These are phyloP conservation scores for Scheffersomyces lignosus DNA, from an alignment of 805 yeast genomes.

Conservation along the genomic window DNA sequence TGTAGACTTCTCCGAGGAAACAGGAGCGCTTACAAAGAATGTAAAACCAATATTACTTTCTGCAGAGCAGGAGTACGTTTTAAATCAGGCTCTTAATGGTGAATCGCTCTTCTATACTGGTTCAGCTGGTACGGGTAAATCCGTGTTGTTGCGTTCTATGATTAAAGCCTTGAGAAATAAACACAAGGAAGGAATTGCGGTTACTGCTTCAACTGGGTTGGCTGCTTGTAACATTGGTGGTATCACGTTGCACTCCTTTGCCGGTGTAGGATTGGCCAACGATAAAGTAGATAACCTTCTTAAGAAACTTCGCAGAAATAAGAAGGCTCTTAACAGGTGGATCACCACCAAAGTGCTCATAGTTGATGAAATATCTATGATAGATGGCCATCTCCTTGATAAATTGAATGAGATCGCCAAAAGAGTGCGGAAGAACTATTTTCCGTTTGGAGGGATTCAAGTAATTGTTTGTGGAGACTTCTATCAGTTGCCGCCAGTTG, in stretches of 20 bases:
- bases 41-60: conserved; percentile 40
- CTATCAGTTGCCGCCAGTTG: conserved; percentile 78
- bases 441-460: conserved; percentile 83
- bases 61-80: conserved; percentile 63
- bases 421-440: conserved; percentile 40
- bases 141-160: conserved; percentile 70
- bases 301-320: conserved; percentile 54
- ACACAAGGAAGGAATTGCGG: conserved; percentile 56
- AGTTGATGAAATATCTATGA: conserved; percentile 81
- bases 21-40: conserved; percentile 15
- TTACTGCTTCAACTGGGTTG: conserved; percentile 82
- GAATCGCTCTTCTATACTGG: conserved; percentile 87
- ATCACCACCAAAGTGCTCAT: conserved; percentile 54
- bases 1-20: neutral
- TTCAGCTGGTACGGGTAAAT: conserved; percentile 98
- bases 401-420: conserved; percentile 63
- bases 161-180: conserved; percentile 51
- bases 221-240: conserved; percentile 87
- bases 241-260: conserved; percentile 69
- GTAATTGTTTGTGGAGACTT: conserved; percentile 78
- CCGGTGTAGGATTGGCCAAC: conserved; percentile 75
- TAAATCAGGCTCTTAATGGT: conserved; percentile 64
- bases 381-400: conserved; percentile 66
- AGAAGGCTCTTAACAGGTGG: conserved; percentile 57
- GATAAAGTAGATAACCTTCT: conserved; percentile 49